A percentile compares a stretch with the other conserved stretches of the same genome.
Conservation (phyloP, 2,329 filamentous ascomycete genomes). For the Fusarium sp. region DNA sequence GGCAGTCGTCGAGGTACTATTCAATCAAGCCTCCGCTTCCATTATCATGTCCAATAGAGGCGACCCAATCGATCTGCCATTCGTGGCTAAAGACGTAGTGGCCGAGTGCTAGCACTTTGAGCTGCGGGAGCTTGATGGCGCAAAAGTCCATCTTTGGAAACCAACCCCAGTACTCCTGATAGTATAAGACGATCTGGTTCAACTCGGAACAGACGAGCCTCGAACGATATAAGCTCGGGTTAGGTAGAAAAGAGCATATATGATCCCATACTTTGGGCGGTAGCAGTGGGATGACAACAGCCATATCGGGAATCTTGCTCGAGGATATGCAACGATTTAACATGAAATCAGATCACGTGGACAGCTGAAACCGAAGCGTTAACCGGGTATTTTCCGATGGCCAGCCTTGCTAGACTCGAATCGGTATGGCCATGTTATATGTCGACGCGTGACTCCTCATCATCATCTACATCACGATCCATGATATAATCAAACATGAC, state of each 20-base stretch:
- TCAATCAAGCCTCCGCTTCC: conserved; percentile 44
- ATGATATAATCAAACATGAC: no score
- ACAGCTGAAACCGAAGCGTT: no score
- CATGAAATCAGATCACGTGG: no score
- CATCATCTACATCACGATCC: no score
- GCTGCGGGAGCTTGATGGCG: conserved; percentile 47
- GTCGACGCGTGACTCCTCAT: no score
- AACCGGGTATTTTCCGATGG: no score
- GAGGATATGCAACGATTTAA: no score
- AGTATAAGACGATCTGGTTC: conserved; percentile 42
- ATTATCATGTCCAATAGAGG: conserved; percentile 45
- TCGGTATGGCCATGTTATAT: no score
- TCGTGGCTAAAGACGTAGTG: conserved; percentile 54
- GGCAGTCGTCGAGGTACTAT: conserved; percentile 55
- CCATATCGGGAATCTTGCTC: not conserved
- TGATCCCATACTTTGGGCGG: conserved; percentile 13
- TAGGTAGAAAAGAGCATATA: conserved; percentile 9
- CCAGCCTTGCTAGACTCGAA: no score
- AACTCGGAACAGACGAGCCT: conserved; percentile 9
- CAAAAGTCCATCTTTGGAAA: conserved; percentile 51
- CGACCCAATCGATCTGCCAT: conserved; percentile 58
- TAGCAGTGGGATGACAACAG: not conserved
- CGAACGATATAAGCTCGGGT: not conserved
- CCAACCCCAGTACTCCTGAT: conserved; percentile 50
- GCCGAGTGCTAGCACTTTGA: conserved; percentile 52